Percentiles rank a stretch among this genome's conserved stretches.
phyloP scores from a whole-genome alignment of 2,329 filamentous ascomycete species.

The Aphanocladium album region DNA sequence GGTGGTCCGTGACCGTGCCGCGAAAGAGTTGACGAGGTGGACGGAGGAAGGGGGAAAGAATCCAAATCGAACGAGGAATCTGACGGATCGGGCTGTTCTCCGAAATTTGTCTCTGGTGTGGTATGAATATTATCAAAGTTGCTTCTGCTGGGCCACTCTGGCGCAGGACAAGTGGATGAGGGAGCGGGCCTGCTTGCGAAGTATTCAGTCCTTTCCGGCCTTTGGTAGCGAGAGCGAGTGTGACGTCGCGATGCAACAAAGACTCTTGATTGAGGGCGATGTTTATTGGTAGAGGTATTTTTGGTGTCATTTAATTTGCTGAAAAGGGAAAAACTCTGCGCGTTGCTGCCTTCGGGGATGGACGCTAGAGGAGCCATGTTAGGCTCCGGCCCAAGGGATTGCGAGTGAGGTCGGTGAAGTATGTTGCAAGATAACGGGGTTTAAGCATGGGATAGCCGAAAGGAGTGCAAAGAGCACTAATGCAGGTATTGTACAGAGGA shows the following conservation, averaged over 20 bases:
- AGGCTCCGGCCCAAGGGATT: background rate
- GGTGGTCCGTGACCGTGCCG: background rate
- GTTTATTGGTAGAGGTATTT: constrained; percentile 18
- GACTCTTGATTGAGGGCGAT: constrained; percentile 23
- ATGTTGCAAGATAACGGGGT: constrained; percentile 14
- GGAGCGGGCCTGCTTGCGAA: background rate
- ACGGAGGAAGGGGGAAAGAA: constrained; percentile 20
- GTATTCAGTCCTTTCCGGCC: background rate
- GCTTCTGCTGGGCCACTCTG: background rate
- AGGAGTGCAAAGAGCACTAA: constrained; percentile 5
- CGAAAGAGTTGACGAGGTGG: constrained; percentile 9
- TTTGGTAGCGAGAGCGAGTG: constrained; percentile 19
- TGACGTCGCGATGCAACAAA: constrained; percentile 23
- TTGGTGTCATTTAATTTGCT: constrained; percentile 9
- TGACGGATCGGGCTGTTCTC: constrained; percentile 1
- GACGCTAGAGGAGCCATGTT: constrained; percentile 27
- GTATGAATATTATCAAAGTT: constrained; percentile 2
- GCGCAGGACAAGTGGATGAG: background rate
- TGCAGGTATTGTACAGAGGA: background rate
- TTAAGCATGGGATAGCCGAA: constrained; percentile 14
- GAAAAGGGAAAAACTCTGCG: constrained; percentile 17
- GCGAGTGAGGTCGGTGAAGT: constrained; percentile 9
- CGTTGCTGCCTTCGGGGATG: constrained; percentile 21
- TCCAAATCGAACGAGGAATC: constrained; percentile 21
- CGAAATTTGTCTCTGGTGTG: constrained; percentile 1